These are phyloP conservation scores for Russula ochroleuca DNA, from an alignment of 768 basidiomycete genomes.

Conservation along the genomic window DNA sequence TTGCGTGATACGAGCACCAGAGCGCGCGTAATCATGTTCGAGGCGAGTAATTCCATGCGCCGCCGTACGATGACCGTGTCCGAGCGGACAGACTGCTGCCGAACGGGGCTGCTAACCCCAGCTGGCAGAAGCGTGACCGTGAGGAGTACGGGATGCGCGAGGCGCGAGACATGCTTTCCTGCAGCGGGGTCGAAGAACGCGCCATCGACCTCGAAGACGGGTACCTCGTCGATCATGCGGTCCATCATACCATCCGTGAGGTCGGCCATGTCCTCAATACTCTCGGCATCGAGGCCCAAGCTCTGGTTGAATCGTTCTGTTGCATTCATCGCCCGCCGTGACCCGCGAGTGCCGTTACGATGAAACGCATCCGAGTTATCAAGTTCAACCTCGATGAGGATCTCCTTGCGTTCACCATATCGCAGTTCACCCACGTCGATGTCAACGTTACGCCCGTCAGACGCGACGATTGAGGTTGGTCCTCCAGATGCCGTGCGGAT, in stretches of 20 bases:
- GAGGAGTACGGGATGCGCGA: slow-evolving; percentile 91
- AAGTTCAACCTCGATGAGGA: slow-evolving; percentile 93
- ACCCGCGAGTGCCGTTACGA: slow-evolving; percentile 20
- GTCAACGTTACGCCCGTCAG: slow-evolving; percentile 93
- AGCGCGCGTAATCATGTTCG: slow-evolving; percentile 95
- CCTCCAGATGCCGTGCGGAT: slow-evolving; percentile 94
- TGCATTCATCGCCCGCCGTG: slow-evolving; percentile 52
- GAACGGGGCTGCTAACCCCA: slow-evolving; percentile 32
- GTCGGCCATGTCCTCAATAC: slow-evolving; percentile 67
- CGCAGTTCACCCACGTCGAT: slow-evolving; percentile 91
- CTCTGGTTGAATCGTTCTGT: slow-evolving; percentile 87
- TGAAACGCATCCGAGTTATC: slow-evolving; percentile 57
- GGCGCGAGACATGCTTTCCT: slow-evolving; percentile 75
- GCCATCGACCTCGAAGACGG: slow-evolving; percentile 93
- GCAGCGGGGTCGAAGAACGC: slow-evolving; percentile 91
- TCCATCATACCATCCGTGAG: slow-evolving; percentile 93
- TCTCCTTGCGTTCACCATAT: slow-evolving; percentile 96
- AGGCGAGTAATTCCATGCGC: slow-evolving; percentile 93
- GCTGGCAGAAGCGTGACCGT: slow-evolving; percentile 84
- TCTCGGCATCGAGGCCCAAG: slow-evolving; percentile 72
- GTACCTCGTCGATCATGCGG: slow-evolving; percentile 95
- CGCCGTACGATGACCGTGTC: slow-evolving; percentile 90
- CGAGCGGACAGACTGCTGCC: slow-evolving; percentile 41
- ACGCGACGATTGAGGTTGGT: slow-evolving; percentile 76
- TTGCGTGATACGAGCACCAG: slow-evolving; percentile 88